These are phyloP conservation scores for Aegle marmelos DNA, from an alignment of 345 rosid genomes.

Conservation along the genomic window DNA sequence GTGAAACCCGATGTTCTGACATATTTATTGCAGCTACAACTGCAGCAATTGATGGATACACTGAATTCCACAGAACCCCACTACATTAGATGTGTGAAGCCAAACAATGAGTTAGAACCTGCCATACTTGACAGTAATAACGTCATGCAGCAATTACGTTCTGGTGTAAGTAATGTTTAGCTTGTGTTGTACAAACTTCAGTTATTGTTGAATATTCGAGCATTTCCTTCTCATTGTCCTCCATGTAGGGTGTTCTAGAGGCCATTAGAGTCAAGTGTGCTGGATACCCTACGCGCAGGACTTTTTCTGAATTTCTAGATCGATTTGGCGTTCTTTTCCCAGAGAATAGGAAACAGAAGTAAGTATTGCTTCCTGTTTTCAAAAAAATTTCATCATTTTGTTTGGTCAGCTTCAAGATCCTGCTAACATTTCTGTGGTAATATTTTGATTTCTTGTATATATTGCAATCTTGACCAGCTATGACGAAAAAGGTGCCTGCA, in stretches of 20 bases:
- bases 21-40: conserved; percentile 70
- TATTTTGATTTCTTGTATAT: conserved; percentile 11
- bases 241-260: conserved; percentile 89
- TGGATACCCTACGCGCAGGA: conserved; percentile 75
- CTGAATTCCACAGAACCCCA: conserved; percentile 85
- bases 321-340: conserved; percentile 71
- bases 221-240: conserved; percentile 20
- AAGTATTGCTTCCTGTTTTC: conserved; percentile 27
- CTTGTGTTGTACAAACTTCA: not conserved
- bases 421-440: not conserved
- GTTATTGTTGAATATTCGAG: conserved; percentile 12
- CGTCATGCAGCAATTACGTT: conserved; percentile 84
- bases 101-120: conserved; percentile 66
- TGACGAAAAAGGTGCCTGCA: conserved; percentile 75
- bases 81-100: conserved; percentile 94
- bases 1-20: conserved; percentile 18
- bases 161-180: conserved; percentile 63
- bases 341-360: conserved; percentile 53
- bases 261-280: conserved; percentile 88
- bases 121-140: conserved; percentile 51
- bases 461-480: conserved; percentile 39
- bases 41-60: conserved; percentile 88
- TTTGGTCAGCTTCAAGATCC: conserved; percentile 18
- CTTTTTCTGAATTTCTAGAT: conserved; percentile 60
- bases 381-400: not conserved